Percentiles rank a stretch among this genome's conserved stretches.
Conservation (phyloP, 2,329 filamentous ascomycete genomes). For the Tolypocladium capitatum region DNA sequence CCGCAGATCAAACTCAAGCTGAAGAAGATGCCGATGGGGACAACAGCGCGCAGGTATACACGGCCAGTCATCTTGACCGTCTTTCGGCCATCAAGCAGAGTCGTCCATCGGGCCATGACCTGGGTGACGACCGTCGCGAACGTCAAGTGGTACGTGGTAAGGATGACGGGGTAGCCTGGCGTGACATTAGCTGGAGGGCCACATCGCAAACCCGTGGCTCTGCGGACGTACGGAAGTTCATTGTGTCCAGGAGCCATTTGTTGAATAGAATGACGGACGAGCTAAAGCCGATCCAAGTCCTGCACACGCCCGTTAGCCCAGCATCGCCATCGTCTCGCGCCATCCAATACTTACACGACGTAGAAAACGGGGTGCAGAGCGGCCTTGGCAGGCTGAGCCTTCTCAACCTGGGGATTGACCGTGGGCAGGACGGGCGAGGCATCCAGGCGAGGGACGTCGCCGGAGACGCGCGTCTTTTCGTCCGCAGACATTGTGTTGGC, state of each 20-base stretch:
- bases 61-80: conserved; percentile 93
- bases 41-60: conserved; percentile 84
- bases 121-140: conserved; percentile 95
- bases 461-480: conserved; percentile 75
- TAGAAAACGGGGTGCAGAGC: conserved; percentile 74
- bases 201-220: background rate
- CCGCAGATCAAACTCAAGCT: conserved; percentile 91
- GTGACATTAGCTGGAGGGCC: conserved; percentile 6
- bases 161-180: conserved; percentile 58
- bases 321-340: background rate
- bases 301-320: conserved; percentile 22
- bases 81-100: conserved; percentile 83
- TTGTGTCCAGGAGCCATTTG: conserved; percentile 89
- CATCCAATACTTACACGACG: conserved; percentile 43
- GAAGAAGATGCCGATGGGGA: conserved; percentile 93
- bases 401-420: conserved; percentile 63
- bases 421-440: conserved; percentile 58
- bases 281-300: conserved; percentile 83
- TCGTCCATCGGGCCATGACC: conserved; percentile 78
- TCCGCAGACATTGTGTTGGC: conserved; percentile 15
- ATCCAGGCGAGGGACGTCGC: conserved; percentile 54
- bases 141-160: conserved; percentile 90
- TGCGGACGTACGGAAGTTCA: conserved; percentile 49
- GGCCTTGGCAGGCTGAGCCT: conserved; percentile 50
- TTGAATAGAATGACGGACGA: conserved; percentile 97